Evolutionary conservation across 2,329 filamentous ascomycete genomes (phyloP).

Genomic region (Colletotrichum sp.): DNA sequence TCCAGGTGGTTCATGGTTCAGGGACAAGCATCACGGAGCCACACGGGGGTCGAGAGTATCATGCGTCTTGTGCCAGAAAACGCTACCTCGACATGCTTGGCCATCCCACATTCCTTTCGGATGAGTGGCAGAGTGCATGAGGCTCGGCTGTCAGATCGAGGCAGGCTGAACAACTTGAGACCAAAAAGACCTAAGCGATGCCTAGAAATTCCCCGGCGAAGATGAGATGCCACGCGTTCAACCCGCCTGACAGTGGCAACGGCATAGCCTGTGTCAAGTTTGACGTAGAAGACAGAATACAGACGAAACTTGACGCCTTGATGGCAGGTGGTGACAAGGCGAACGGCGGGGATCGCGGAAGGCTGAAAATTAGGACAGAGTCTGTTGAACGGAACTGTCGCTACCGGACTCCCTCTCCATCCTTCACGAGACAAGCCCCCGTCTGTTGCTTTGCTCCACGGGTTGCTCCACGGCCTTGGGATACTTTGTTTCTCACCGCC

Average conservation of each 20-base stretch:
- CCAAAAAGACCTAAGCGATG: constrained; percentile 1
- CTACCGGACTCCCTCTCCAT: neutral
- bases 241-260: neutral
- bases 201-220: neutral
- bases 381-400: neutral
- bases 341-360: neutral
- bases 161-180: constrained; percentile 9
- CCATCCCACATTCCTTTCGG: neutral
- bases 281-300: neutral
- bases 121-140: neutral
- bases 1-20: constrained; percentile 15
- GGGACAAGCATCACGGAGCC: neutral
- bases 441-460: neutral
- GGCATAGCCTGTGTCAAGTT: neutral
- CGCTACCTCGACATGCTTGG: neutral
- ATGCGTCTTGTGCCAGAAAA: neutral
- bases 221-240: constrained; percentile 12
- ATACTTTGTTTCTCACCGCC: neutral
- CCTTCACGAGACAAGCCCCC: neutral
- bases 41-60: neutral
- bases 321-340: constrained; percentile 12
- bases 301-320: constrained; percentile 17
- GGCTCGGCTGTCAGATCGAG: constrained; percentile 13
- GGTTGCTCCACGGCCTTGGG: neutral
- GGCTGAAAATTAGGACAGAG: neutral